Percentiles rank a stretch among this genome's conserved stretches.
Evolutionary conservation across 106 monocot species (phyloP).

Genomic region (Chionographis japonica): DNA sequence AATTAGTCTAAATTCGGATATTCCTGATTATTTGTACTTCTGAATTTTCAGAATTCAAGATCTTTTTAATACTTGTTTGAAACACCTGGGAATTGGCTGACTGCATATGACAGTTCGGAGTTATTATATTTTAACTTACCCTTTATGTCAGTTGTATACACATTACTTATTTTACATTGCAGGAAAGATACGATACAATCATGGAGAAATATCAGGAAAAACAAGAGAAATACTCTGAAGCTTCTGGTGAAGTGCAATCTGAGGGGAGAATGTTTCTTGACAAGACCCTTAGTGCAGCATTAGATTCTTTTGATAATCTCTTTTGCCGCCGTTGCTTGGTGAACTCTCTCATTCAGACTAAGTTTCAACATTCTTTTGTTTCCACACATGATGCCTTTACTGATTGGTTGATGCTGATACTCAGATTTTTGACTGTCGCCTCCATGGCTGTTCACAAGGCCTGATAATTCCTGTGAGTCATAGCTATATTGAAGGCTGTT

Average conservation of each 20-base stretch:
- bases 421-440: constrained; percentile 89
- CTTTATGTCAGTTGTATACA: neutral
- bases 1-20: neutral
- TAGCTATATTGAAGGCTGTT: constrained; percentile 3
- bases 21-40: neutral
- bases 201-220: constrained; percentile 41
- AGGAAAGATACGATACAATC: constrained; percentile 80
- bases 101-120: no score
- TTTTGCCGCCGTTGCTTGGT: constrained; percentile 98
- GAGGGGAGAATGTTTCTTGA: constrained; percentile 39
- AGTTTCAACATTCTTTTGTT: neutral
- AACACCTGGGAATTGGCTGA: no score
- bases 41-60: neutral
- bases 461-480: constrained; percentile 69
- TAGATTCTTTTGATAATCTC: constrained; percentile 97
- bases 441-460: constrained; percentile 92
- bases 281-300: constrained; percentile 64
- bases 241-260: constrained; percentile 23
- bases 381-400: neutral
- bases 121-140: no score
- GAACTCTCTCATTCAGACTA: constrained; percentile 6
- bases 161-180: neutral
- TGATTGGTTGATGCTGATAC: constrained; percentile 5
- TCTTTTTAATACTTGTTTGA: neutral
- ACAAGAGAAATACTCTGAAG: constrained; percentile 16